A percentile compares a stretch with the other conserved stretches of the same genome.
Evolutionary conservation across 2,329 filamentous ascomycete genomes (phyloP).

Genomic region (Alternaria tenuissima): DNA sequence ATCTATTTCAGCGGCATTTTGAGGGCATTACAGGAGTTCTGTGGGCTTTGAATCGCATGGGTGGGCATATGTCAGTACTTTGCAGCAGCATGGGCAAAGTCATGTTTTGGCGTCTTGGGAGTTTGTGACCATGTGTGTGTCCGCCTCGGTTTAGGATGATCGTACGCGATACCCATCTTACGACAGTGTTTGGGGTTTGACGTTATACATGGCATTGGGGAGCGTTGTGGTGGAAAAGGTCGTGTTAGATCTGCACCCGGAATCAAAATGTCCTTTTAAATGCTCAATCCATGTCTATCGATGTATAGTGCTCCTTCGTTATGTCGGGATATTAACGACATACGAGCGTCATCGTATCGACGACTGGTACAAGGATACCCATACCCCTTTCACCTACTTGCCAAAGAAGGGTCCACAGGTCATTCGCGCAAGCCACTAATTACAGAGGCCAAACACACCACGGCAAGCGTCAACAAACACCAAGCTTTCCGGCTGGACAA

Average conservation of each 20-base stretch:
- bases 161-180: conserved; percentile 40
- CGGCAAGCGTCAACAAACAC: conserved; percentile 22
- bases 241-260: neutral
- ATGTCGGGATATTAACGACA: neutral
- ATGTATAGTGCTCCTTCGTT: too few species aligned
- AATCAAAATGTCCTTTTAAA: neutral
- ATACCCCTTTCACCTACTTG: conserved; percentile 6
- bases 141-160: conserved; percentile 20
- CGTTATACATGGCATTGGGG: conserved; percentile 1
- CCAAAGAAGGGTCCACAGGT: conserved; percentile 2
- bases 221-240: neutral
- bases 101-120: conserved; percentile 40
- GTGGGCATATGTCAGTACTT: conserved; percentile 22
- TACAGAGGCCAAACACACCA: conserved; percentile 5
- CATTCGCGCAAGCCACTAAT: conserved; percentile 6
- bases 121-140: conserved; percentile 17
- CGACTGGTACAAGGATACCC: conserved; percentile 14
- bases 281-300: neutral
- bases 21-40: conserved; percentile 48
- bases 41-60: conserved; percentile 30
- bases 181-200: conserved; percentile 21
- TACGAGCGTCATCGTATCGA: neutral
- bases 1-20: conserved; percentile 46
- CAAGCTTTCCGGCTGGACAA: neutral
- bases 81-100: conserved; percentile 27